Evolutionary conservation across 2,329 filamentous ascomycete genomes (phyloP).

Genomic region (Aspergillus fumigatus): DNA sequence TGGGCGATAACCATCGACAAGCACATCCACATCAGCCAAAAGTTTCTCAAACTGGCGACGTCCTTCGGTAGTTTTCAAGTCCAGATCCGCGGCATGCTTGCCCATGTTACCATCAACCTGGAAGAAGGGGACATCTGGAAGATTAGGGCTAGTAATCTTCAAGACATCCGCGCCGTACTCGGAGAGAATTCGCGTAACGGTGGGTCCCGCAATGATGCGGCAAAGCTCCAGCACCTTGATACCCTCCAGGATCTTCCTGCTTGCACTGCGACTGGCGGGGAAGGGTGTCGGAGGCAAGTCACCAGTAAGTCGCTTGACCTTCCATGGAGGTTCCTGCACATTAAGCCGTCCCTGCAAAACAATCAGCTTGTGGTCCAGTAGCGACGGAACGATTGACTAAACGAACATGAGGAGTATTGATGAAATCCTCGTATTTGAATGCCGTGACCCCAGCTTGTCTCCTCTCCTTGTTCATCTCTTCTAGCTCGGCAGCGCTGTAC

Average conservation of each 20-base stretch:
- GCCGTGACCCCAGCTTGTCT: slow-evolving; percentile 59
- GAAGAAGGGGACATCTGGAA: slow-evolving; percentile 69
- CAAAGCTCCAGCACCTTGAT: slow-evolving; percentile 70
- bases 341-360: slow-evolving; percentile 27
- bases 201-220: slow-evolving; percentile 68
- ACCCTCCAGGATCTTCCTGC: slow-evolving; percentile 44
- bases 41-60: slow-evolving; percentile 55
- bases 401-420: slow-evolving; percentile 51
- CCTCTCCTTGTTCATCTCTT: slow-evolving; percentile 52
- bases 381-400: neutral
- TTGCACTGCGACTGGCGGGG: slow-evolving; percentile 27
- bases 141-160: slow-evolving; percentile 62
- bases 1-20: slow-evolving; percentile 67
- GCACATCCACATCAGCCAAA: slow-evolving; percentile 58
- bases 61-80: slow-evolving; percentile 55
- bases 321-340: slow-evolving; percentile 34
- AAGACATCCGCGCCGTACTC: slow-evolving; percentile 70
- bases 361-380: neutral
- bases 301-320: slow-evolving; percentile 27
- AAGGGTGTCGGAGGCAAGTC: slow-evolving; percentile 24
- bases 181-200: slow-evolving; percentile 63
- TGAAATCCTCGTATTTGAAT: slow-evolving; percentile 57
- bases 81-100: slow-evolving; percentile 61
- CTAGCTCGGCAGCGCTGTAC: slow-evolving; percentile 54
- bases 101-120: slow-evolving; percentile 69